These are phyloP conservation scores for Dentipellis fragilis DNA, from an alignment of 768 basidiomycete species.

Conservation along the genomic window DNA sequence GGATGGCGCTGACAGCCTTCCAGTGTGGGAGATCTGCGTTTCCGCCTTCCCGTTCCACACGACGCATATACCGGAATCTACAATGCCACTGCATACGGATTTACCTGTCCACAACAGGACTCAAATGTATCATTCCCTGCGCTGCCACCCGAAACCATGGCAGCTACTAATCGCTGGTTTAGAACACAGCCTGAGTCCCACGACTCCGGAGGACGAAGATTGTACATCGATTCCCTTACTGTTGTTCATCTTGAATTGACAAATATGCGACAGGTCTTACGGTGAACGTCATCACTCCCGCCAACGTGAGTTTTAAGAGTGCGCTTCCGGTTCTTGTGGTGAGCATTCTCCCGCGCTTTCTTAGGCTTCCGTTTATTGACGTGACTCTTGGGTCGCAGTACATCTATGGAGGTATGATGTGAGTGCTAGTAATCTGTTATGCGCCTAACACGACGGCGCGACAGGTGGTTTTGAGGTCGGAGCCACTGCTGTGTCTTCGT, in stretches of 20 bases:
- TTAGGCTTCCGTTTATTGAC: neutral
- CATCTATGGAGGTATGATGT: constrained; percentile 17
- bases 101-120: constrained; percentile 16
- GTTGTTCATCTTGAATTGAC: neutral
- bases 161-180: neutral
- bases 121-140: neutral
- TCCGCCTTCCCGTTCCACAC: constrained; percentile 7
- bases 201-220: neutral
- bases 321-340: constrained; percentile 14
- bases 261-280: constrained; percentile 11
- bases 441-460: neutral
- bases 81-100: constrained; percentile 13
- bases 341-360: neutral
- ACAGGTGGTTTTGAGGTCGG: constrained; percentile 35
- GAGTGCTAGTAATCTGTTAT: neutral
- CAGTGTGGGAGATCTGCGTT: constrained; percentile 8
- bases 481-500: constrained; percentile 7
- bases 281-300: constrained; percentile 18
- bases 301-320: constrained; percentile 1
- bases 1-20: too few species aligned
- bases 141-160: neutral
- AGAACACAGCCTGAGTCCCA: neutral
- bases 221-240: neutral
- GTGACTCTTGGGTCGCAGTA: constrained; percentile 8
- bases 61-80: constrained; percentile 6